Evolutionary conservation across 495 filamentous ascomycete genomes (phyloP), one percentile per base, ranked within the genome.

Genomic region (Articulospora tetracladia): DNA sequence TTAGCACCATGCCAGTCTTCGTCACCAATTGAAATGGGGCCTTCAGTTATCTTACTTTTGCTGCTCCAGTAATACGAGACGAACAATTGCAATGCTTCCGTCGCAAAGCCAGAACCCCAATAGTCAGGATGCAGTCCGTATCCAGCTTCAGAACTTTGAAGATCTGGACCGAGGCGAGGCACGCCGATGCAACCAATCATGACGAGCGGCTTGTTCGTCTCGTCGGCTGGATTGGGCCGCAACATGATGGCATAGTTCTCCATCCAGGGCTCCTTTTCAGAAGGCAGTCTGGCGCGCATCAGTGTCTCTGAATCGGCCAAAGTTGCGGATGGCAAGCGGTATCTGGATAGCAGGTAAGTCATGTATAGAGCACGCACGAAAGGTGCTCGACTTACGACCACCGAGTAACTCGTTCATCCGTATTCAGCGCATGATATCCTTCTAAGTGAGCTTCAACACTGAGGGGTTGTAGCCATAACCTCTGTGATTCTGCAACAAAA

Each of bases 361-460:
- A 51, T 7, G 20, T 55, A 23, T 10, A 22, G 7, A 24, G 11
- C 13, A 24, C 6, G 46, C 15, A 19, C 23, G 26, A 28, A 3
- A 23, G 39, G 36, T 19, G 3, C 3, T 44, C 17, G 47, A 50
- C 47, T 25, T 27, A 50, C 47, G 11, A 24, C 47, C 47, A 60
- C 13, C 25, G 22, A 19, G 23, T 53, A 2, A 52, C 20, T 34
- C 34, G 11, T 27, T 23, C 20, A 25, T 64, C 24, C 12, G 56
- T 44, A 12, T 41, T 51, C 3, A 59, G 34, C 2, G 32, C 25
- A 25, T 56, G 53, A 36, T 49, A 65, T 3, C 27, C 58, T 8
- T 65, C 48, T 17, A 65, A 34, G 51, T 65, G 62, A 11, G 48
- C 41, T 17, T 60, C 53, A 11, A 64, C 23, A 27, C 32, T 47